These are phyloP conservation scores for Musa troglodytarum DNA, from an alignment of 176 grass and related monocot genomes.

Conservation along the genomic window DNA sequence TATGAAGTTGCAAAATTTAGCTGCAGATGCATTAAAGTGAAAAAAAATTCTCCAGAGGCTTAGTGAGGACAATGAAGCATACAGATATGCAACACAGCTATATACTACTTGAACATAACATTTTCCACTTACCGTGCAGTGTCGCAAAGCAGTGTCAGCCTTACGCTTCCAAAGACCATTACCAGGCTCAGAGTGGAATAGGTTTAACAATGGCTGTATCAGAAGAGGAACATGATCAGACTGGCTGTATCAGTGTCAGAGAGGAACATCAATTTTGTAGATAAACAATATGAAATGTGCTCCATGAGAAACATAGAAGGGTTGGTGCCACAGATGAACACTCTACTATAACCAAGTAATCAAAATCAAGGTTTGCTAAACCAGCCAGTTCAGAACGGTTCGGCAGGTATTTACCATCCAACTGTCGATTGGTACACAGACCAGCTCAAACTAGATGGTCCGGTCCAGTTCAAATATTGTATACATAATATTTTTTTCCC, in stretches of 20 bases:
- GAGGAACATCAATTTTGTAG: background rate
- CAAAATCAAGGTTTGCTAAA: too few species aligned
- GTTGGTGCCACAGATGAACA: background rate
- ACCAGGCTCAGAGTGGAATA: constrained; percentile 94
- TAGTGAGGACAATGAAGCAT: background rate
- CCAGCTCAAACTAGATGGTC: too few species aligned
- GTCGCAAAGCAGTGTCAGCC: constrained; percentile 57
- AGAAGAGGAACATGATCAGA: background rate
- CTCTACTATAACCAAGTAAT: too few species aligned
- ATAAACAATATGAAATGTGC: background rate
- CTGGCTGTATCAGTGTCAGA: background rate
- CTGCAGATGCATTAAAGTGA: background rate
- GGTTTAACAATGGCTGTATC: constrained; percentile 58
- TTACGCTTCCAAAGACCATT: constrained; percentile 90
- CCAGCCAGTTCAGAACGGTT: too few species aligned
- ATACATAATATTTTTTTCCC: too few species aligned
- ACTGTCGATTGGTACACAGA: too few species aligned
- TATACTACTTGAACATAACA: background rate
- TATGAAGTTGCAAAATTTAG: background rate
- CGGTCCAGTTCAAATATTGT: too few species aligned
- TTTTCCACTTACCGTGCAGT: constrained; percentile 55
- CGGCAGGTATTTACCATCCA: too few species aligned
- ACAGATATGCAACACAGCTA: background rate
- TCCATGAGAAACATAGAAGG: background rate
- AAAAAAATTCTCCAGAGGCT: too few species aligned